Conservation (phyloP, 768 basidiomycete species). For the Gelatoporia subvermispora region DNA sequence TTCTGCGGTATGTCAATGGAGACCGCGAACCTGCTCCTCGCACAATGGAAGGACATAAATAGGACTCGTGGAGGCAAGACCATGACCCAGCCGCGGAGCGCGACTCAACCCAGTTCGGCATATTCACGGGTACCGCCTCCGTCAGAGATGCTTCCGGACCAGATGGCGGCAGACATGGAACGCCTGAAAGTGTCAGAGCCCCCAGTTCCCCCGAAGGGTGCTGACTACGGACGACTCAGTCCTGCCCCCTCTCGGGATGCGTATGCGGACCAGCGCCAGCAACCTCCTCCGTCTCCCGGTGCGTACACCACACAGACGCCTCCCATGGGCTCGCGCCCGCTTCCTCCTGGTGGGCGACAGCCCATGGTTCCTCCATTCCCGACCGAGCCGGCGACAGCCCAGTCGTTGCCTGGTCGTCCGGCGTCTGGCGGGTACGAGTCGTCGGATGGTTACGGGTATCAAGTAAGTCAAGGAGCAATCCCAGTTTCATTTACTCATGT, state of each 20-base stretch:
- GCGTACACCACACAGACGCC: constrained; percentile 14
- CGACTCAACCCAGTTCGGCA: constrained; percentile 26
- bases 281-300: constrained; percentile 4
- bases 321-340: constrained; percentile 24
- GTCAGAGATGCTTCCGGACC: constrained; percentile 16
- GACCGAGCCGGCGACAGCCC: constrained; percentile 30
- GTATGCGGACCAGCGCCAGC: constrained; percentile 7
- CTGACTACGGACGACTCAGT: constrained; percentile 9
- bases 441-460: constrained; percentile 33
- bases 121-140: constrained; percentile 27
- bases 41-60: constrained; percentile 91
- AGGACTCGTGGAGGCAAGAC: constrained; percentile 49
- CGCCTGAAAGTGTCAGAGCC: constrained; percentile 14
- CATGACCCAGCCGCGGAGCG: constrained; percentile 32
- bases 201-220: constrained; percentile 11
- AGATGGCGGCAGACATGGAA: constrained; percentile 19
- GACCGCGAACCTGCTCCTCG: constrained; percentile 89
- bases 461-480: constrained; percentile 20
- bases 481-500: constrained; percentile 7
- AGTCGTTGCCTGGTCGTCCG: constrained; percentile 21
- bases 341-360: constrained; percentile 39
- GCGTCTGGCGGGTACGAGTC: constrained; percentile 34
- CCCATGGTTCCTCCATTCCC: constrained; percentile 43
- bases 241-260: constrained; percentile 1
- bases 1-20: constrained; percentile 99